Evolutionary conservation across 306 rosid genomes (phyloP).

Genomic region (Malus domestica): ASM211411v1 NC_041801.1:13858501-13859000

Average conservation of each 20-base stretch:
- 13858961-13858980: slow-evolving; percentile 55
- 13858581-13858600: slow-evolving; percentile 57
- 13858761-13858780: slow-evolving; percentile 15
- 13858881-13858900: slow-evolving; percentile 51
- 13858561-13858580: slow-evolving; percentile 84
- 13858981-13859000: slow-evolving; percentile 79
- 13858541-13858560: slow-evolving; percentile 21
- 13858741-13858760: slow-evolving; percentile 62
- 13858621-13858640: slow-evolving; percentile 5
- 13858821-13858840: background rate
- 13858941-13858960: slow-evolving; percentile 53
- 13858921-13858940: slow-evolving; percentile 50
- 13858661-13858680: slow-evolving; percentile 40
- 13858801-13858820: slow-evolving; percentile 1
- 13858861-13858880: slow-evolving; percentile 51
- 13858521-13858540: slow-evolving; percentile 13
- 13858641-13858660: slow-evolving; percentile 20
- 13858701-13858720: slow-evolving; percentile 53
- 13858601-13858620: slow-evolving; percentile 14
- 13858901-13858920: slow-evolving; percentile 46
- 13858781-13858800: slow-evolving; percentile 4
- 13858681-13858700: slow-evolving; percentile 50
- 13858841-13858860: slow-evolving; percentile 49
- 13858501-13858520: slow-evolving; percentile 2
- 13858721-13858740: slow-evolving; percentile 78